These are phyloP conservation scores for Phytophthora citricola DNA, from an alignment of 352 stramenopile species.

Conservation along the genomic window DNA sequence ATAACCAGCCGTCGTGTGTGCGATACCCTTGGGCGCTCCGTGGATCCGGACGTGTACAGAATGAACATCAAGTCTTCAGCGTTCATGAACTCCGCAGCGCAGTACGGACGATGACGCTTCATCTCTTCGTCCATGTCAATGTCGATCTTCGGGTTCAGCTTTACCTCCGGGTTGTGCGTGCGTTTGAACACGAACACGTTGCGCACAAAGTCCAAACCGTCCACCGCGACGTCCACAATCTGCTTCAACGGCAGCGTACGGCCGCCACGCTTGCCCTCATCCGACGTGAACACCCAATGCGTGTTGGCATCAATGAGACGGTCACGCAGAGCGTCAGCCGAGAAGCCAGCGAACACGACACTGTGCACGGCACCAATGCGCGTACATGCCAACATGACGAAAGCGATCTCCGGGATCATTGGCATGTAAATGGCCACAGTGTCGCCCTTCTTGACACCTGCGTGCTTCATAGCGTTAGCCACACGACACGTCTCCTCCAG, in stretches of 20 bases:
- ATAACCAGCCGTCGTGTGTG: constrained; percentile 97
- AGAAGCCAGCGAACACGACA: constrained; percentile 98
- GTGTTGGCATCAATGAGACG: constrained; percentile 93
- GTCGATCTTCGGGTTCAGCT: constrained; percentile 86
- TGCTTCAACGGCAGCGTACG: constrained; percentile 95
- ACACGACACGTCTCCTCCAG: constrained; percentile 85
- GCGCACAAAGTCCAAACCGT: constrained; percentile 89
- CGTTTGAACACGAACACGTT: constrained; percentile 97
- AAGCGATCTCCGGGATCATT: constrained; percentile 98
- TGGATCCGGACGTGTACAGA: constrained; percentile 98
- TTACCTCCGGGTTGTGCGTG: constrained; percentile 74
- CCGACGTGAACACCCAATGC: constrained; percentile 94
- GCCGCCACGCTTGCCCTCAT: constrained; percentile 94
- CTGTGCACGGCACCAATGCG: constrained; percentile 97
- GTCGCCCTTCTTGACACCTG: constrained; percentile 93
- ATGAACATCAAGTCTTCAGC: constrained; percentile 97
- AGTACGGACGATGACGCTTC: constrained; percentile 92
- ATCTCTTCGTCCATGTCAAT: constrained; percentile 95
- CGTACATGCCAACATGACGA: constrained; percentile 98
- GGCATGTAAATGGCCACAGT: constrained; percentile 99
- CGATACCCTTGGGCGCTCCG: constrained; percentile 95
- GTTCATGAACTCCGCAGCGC: constrained; percentile 95
- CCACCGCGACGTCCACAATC: constrained; percentile 94
- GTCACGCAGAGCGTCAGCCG: constrained; percentile 93
- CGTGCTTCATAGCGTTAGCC: constrained; percentile 95